A percentile compares a stretch with the other conserved stretches of the same genome.
Evolutionary conservation across 106 monocot species (phyloP).

Genomic region (Allium fistulosum): DNA sequence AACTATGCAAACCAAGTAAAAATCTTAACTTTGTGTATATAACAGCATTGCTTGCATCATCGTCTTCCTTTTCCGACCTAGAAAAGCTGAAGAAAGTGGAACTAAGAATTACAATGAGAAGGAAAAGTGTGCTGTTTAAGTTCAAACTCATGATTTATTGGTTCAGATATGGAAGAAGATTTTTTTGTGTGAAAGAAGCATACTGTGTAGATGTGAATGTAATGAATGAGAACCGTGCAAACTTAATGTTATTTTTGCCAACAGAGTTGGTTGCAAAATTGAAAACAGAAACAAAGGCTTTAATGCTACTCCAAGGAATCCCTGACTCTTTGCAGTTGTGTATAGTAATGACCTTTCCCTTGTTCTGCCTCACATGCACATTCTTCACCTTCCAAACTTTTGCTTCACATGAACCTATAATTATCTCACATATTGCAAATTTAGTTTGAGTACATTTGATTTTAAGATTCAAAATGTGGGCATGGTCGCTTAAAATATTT

Average conservation of each 20-base stretch:
- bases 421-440: no score
- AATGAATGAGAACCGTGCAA: background rate
- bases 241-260: background rate
- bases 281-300: conserved; percentile 18
- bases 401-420: background rate
- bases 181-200: background rate
- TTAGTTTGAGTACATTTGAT: no score
- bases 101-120: conserved; percentile 15
- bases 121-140: conserved; percentile 2
- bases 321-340: conserved; percentile 44
- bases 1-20: conserved; percentile 25
- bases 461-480: no score
- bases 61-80: conserved; percentile 8
- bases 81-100: conserved; percentile 7
- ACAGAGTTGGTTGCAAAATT: background rate
- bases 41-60: conserved; percentile 6
- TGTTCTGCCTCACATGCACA: conserved; percentile 7
- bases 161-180: no score
- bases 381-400: conserved; percentile 6
- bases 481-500: no score
- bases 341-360: conserved; percentile 30
- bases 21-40: conserved; percentile 22
- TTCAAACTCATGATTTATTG: no score
- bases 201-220: background rate
- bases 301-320: conserved; percentile 77